These are phyloP conservation scores for Fusarium transvaalense DNA, from an alignment of 2,329 filamentous ascomycete genomes.

Conservation along the genomic window DNA sequence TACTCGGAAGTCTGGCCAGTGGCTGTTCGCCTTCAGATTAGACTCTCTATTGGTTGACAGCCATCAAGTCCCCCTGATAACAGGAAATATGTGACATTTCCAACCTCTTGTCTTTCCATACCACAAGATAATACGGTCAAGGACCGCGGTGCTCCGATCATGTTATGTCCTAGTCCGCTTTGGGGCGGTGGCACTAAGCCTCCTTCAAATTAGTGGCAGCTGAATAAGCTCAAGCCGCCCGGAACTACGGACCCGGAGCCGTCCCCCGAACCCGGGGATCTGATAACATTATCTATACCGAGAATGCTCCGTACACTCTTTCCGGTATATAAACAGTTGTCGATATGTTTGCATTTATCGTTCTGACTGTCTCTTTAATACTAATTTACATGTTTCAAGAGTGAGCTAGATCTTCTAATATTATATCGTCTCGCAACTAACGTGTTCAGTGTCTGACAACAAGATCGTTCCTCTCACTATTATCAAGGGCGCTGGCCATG, in stretches of 20 bases:
- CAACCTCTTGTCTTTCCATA: neutral
- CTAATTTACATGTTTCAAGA: neutral
- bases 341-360: too few relatives aligned
- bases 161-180: conserved; percentile 9
- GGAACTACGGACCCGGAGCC: conserved; percentile 20
- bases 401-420: neutral
- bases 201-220: neutral
- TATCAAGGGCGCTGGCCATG: conserved; percentile 37
- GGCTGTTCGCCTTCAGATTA: neutral
- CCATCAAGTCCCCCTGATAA: neutral
- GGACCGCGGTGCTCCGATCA: conserved; percentile 12
- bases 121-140: conserved; percentile 5
- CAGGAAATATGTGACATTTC: neutral
- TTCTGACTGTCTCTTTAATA: neutral
- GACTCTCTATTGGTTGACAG: neutral
- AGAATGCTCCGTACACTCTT: conserved; percentile 2
- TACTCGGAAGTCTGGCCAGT: neutral
- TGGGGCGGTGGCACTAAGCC: neutral
- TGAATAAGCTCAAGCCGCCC: neutral
- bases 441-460: conserved; percentile 25
- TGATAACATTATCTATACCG: conserved; percentile 14
- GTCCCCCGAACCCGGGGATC: conserved; percentile 9
- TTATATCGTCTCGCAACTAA: neutral
- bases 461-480: conserved; percentile 40
- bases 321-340: neutral